Evolutionary conservation across 805 yeast genomes (phyloP), one percentile per base, ranked within the genome.

Genomic region (Wickerhamomyces rabaulensis): DNA sequence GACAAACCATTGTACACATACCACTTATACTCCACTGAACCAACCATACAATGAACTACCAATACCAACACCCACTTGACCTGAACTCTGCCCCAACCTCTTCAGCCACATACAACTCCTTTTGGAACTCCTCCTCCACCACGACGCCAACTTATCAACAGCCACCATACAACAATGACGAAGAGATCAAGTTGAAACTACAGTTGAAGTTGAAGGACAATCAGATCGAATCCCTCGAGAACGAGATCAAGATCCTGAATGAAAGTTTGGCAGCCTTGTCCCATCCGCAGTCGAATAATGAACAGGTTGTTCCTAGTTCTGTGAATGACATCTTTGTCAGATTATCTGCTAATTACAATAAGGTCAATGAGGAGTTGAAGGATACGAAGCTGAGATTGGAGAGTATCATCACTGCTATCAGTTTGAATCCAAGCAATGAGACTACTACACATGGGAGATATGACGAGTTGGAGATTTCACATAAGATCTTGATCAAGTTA

Each of bases 391-490:
- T 67, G 15, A 71, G 84, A 53, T 66, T 87, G 41, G 95, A 87
- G 56, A 73, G 85, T 22, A 54, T 86, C 10, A 54, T 78, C 21
- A 76, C 85, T 1, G 82, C 84, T 0, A 62, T 78, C 22, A 69
- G 80, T 2, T 54, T 78, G 43, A 75, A 74, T 49, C 82, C 84
- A 6, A 60, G 67, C 10, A 75, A 73, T 44, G 51, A 67, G 2
- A 62, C 69, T 20, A 78, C 80, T 2, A 69, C 71, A 29, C 65
- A 71, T 47, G 90, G 89, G 2, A 70, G 83, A 47, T 84, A 78
- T 60, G 95, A 87, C 56, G 84, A 79, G 43, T 81, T 85, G 56
- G 90, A 86, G 46, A 66, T 86, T 41, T 80, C 91, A 13, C 94
- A 87, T 59, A 82, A 82, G 55, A 78, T 87, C 48, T 70, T 87